Conservation (phyloP, 495 filamentous ascomycete genomes). For the Sordaria brevicollis region DNA sequence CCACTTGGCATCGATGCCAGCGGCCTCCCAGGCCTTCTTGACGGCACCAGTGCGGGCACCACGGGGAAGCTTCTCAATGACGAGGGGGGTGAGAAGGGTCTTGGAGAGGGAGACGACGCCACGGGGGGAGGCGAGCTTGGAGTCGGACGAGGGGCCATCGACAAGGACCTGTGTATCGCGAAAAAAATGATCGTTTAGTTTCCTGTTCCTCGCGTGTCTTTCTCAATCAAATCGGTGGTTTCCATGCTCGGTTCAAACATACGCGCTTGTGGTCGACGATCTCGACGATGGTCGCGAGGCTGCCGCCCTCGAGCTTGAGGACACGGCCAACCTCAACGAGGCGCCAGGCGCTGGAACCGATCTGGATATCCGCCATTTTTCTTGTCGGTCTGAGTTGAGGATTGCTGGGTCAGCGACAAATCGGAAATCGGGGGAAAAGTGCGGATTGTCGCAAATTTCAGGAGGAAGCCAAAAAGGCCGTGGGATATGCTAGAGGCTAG, state of each 20-base stretch:
- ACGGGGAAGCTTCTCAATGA: constrained; percentile 79
- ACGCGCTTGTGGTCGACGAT: constrained; percentile 99
- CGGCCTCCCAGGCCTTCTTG: constrained; percentile 75
- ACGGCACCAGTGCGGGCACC: constrained; percentile 73
- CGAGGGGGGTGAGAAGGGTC: constrained; percentile 80
- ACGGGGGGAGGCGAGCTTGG: constrained; percentile 67
- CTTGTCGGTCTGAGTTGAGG: constrained; percentile 14
- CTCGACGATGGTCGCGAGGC: constrained; percentile 89
- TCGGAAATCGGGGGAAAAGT: constrained; percentile 7
- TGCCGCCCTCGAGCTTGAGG: constrained; percentile 65
- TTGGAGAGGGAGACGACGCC: constrained; percentile 69
- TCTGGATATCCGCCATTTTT: constrained; percentile 26
- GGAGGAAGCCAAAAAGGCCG: constrained; percentile 5
- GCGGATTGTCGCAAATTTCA: constrained; percentile 3
- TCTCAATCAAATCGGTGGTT: constrained; percentile 2
- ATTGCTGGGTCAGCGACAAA: constrained; percentile 17
- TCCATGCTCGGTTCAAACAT: constrained; percentile 37
- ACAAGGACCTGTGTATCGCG: constrained; percentile 65
- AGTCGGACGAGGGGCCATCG: constrained; percentile 78
- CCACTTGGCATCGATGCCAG: constrained; percentile 86
- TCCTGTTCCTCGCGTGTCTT: constrained; percentile 4
- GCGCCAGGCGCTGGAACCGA: constrained; percentile 50
- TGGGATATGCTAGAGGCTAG: constrained; percentile 1
- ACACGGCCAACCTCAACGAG: constrained; percentile 95
- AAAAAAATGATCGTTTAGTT: constrained; percentile 19